Conservation (phyloP, 257 asterid genomes). For the Fraxinus americana region DNA sequence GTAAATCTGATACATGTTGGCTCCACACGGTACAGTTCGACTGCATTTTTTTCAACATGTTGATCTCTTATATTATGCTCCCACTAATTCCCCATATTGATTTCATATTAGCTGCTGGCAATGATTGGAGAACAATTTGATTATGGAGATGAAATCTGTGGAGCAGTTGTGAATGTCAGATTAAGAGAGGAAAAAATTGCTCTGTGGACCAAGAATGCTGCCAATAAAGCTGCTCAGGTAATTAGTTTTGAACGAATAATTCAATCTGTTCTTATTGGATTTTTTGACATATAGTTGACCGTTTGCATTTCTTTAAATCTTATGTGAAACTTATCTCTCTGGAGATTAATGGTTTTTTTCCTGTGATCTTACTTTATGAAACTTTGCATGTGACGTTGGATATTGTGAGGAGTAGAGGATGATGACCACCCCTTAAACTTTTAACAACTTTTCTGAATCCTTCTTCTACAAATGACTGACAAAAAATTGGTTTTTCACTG, state of each 20-base stretch:
- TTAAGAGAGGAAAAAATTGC: conserved; percentile 71
- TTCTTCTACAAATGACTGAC: not conserved
- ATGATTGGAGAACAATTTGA: conserved; percentile 98
- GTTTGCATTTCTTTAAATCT: not conserved
- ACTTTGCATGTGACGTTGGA: not conserved
- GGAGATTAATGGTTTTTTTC: not conserved
- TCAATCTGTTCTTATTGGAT: not conserved
- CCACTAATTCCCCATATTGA: conserved; percentile 17
- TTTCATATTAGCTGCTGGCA: conserved; percentile 67
- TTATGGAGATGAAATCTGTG: conserved; percentile 95
- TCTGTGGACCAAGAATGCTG: conserved; percentile 94
- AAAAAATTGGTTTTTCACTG: not conserved
- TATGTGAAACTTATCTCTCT: not conserved
- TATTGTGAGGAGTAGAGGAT: not conserved
- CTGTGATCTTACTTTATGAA: conserved; percentile 6
- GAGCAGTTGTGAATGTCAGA: conserved; percentile 90
- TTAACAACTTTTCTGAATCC: not conserved
- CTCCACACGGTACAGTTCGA: conserved; percentile 68
- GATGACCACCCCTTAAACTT: not conserved
- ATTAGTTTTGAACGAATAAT: conserved; percentile 22
- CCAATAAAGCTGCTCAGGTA: conserved; percentile 95
- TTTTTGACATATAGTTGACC: conserved; percentile 6
- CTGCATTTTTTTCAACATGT: not conserved
- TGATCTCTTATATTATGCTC: conserved; percentile 8
- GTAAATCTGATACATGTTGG: conserved; percentile 82